Conservation (phyloP, 257 asterid species). For the Solanum pimpinellifolium region DNA sequence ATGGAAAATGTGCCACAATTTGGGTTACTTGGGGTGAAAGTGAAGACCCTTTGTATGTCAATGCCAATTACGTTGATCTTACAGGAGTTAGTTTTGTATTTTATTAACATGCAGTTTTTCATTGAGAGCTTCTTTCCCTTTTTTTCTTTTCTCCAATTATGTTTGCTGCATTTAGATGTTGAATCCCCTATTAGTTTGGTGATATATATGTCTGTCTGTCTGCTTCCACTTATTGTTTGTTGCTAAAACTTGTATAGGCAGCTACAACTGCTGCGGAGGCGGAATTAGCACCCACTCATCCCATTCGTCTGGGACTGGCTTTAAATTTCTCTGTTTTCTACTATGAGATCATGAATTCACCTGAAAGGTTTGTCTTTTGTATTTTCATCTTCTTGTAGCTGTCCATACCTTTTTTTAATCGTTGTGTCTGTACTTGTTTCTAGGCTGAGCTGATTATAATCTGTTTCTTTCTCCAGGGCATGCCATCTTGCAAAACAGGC, state of each 20-base stretch:
- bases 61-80: not conserved
- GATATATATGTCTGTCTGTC: not conserved
- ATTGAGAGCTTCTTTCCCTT: not conserved
- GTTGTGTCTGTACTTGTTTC: not conserved
- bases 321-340: slow-evolving; percentile 84
- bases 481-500: slow-evolving; percentile 95
- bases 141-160: not conserved
- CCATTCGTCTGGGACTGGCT: slow-evolving; percentile 90
- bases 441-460: not conserved
- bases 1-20: not conserved
- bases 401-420: not conserved
- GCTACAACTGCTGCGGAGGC: slow-evolving; percentile 76
- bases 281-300: slow-evolving; percentile 82
- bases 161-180: not conserved
- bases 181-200: not conserved
- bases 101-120: not conserved
- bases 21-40: not conserved
- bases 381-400: not conserved
- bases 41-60: not conserved
- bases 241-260: slow-evolving; percentile 29
- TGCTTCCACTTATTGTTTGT: slow-evolving; percentile 3
- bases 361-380: slow-evolving; percentile 59
- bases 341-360: slow-evolving; percentile 78
- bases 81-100: not conserved
- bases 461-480: slow-evolving; percentile 41